Evolutionary conservation across 2,329 filamentous ascomycete species (phyloP).

Genomic region (Hymenoscyphus linearis): DNA sequence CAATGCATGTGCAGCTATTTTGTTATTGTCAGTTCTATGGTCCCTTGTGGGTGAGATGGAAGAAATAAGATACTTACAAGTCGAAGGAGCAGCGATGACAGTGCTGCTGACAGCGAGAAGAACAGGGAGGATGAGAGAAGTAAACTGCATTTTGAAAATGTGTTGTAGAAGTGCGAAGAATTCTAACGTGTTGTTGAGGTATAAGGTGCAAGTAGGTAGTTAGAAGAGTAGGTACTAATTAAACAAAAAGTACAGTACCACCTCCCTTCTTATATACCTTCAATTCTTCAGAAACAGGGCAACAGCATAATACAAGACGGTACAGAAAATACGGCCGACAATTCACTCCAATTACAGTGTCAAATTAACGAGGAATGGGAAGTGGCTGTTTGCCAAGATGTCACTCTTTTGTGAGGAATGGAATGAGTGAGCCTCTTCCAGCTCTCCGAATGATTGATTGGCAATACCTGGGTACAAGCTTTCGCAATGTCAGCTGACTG

Average conservation of each 20-base stretch:
- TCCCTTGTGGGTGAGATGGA: neutral
- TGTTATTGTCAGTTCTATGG: neutral
- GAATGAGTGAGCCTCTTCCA: neutral
- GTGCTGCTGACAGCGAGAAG: neutral
- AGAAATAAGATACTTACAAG: neutral
- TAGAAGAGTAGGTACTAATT: neutral
- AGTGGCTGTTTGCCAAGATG: neutral
- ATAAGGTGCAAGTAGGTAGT: no score
- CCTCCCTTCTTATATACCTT: neutral
- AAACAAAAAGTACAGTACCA: neutral
- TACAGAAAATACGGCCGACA: neutral
- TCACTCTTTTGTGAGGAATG: neutral
- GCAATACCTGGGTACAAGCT: no score
- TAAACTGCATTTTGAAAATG: constrained; percentile 7
- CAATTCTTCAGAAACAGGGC: neutral
- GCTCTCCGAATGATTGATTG: neutral
- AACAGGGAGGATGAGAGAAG: neutral
- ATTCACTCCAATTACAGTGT: neutral
- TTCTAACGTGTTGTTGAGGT: neutral
- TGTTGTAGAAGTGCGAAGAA: neutral
- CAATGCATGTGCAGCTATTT: neutral
- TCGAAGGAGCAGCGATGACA: constrained; percentile 1
- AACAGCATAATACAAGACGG: neutral
- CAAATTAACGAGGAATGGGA: neutral
- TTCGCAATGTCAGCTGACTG: neutral